Evolutionary conservation across 2,329 filamentous ascomycete genomes (phyloP).

Genomic region (Amylocarpus encephaloides): DNA sequence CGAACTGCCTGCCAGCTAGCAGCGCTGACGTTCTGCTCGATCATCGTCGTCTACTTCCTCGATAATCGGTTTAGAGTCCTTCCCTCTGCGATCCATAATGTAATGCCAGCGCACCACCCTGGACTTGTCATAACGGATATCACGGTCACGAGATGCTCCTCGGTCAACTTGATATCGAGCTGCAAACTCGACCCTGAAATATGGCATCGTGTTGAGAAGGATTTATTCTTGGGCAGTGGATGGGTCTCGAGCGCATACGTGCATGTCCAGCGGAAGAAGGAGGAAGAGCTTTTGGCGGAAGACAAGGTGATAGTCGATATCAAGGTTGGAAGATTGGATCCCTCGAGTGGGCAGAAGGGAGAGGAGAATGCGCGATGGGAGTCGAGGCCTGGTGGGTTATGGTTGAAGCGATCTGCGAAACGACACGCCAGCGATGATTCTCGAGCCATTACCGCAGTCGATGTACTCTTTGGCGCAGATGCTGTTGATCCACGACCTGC

Average conservation of each 20-base stretch:
- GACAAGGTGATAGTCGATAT: conserved; percentile 59
- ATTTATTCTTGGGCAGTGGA: conserved; percentile 58
- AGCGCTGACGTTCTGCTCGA: conserved; percentile 37
- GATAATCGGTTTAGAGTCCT: conserved; percentile 64
- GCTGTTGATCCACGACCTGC: conserved; percentile 82
- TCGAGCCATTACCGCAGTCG: conserved; percentile 56
- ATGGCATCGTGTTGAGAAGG: conserved; percentile 67
- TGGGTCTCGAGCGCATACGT: conserved; percentile 63
- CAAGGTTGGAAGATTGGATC: conserved; percentile 55
- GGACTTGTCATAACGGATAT: conserved; percentile 67
- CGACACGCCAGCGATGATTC: conserved; percentile 44
- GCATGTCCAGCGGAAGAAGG: conserved; percentile 62
- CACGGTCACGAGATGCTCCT: conserved; percentile 57
- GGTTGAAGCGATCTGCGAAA: conserved; percentile 46
- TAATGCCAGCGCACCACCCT: conserved; percentile 61
- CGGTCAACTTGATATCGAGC: conserved; percentile 51
- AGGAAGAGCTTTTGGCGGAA: conserved; percentile 59
- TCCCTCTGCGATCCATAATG: conserved; percentile 60
- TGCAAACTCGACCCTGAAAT: conserved; percentile 51
- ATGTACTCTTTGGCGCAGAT: conserved; percentile 64
- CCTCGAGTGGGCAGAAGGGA: conserved; percentile 45
- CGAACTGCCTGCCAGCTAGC: conserved; percentile 34
- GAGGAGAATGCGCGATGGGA: conserved; percentile 57
- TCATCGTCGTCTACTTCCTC: conserved; percentile 57
- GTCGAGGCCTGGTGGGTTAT: conserved; percentile 58